These are phyloP conservation scores for Diplodia scrobiculata DNA, from an alignment of 2,329 filamentous ascomycete species.

Conservation along the genomic window DNA sequence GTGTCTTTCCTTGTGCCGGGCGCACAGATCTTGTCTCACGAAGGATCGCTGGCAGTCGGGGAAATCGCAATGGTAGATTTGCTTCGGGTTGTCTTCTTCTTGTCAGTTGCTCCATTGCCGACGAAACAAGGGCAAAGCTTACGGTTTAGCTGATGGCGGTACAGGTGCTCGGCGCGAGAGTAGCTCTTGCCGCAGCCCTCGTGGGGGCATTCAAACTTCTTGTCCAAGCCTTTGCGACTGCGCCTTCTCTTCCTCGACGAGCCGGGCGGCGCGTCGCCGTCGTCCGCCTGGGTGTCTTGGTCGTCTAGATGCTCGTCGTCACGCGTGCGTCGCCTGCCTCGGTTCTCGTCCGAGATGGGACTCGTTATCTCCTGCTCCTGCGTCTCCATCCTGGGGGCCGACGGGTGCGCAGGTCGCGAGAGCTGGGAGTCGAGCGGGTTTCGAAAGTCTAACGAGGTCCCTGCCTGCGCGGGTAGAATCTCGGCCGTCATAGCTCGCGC, in stretches of 20 bases:
- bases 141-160: conserved; percentile 95
- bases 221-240: conserved; percentile 77
- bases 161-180: conserved; percentile 93
- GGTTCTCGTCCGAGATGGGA: conserved; percentile 26
- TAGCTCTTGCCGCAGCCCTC: conserved; percentile 94
- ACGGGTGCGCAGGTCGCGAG: conserved; percentile 16
- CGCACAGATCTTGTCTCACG: conserved; percentile 88
- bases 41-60: conserved; percentile 88
- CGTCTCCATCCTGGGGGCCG: conserved; percentile 11
- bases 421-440: conserved; percentile 21
- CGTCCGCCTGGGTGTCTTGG: conserved; percentile 35
- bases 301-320: conserved; percentile 38
- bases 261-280: conserved; percentile 33
- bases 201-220: conserved; percentile 71
- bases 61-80: conserved; percentile 92
- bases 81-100: conserved; percentile 77
- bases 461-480: conserved; percentile 28
- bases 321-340: conserved; percentile 45
- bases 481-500: conserved; percentile 28
- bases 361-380: conserved; percentile 27
- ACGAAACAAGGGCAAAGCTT: conserved; percentile 43
- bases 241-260: conserved; percentile 61
- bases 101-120: conserved; percentile 29
- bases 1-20: conserved; percentile 59
- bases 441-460: conserved; percentile 24